These are phyloP conservation scores for Umbelopsis sp. DNA, from an alignment of 192 early-diverging fungal species.

Conservation along the genomic window DNA sequence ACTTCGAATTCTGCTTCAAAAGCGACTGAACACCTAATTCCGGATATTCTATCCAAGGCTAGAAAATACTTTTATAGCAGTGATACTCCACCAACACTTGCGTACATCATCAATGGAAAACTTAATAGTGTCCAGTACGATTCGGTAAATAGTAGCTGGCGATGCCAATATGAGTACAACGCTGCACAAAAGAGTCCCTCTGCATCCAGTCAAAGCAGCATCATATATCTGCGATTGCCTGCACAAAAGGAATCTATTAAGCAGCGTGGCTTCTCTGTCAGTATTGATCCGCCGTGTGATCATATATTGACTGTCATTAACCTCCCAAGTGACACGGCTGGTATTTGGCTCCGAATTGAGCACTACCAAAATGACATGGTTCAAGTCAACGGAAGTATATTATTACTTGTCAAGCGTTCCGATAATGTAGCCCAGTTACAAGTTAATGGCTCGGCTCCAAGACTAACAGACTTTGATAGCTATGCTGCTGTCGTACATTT, in stretches of 20 bases:
- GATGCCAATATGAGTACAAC: slow-evolving; percentile 29
- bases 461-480: slow-evolving; percentile 30
- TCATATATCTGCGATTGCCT: slow-evolving; percentile 44
- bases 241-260: slow-evolving; percentile 31
- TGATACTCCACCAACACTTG: slow-evolving; percentile 32
- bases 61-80: slow-evolving; percentile 11
- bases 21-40: not conserved
- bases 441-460: slow-evolving; percentile 34
- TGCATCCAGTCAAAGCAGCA: not conserved
- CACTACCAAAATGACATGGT: slow-evolving; percentile 44
- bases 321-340: slow-evolving; percentile 46
- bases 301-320: not conserved
- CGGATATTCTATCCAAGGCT: not conserved
- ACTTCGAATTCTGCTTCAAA: not conserved
- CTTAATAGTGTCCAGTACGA: slow-evolving; percentile 24
- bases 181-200: not conserved
- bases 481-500: slow-evolving; percentile 29
- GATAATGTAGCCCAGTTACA: slow-evolving; percentile 12
- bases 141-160: slow-evolving; percentile 26
- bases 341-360: slow-evolving; percentile 44
- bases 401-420: slow-evolving; percentile 42
- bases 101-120: slow-evolving; percentile 7
- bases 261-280: slow-evolving; percentile 39
- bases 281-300: slow-evolving; percentile 47
- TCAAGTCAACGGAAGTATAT: slow-evolving; percentile 46